These are phyloP conservation scores for Daucus carota DNA, from an alignment of 129 eudicot species.

Conservation along the genomic window DH1_v3.0 NC_030385.2:43310001-43310500, in stretches of 20 bases:
- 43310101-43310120: not conserved
- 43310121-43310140: constrained; percentile 13
- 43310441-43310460: constrained; percentile 69
- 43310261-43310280: not conserved
- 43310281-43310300: no score
- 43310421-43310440: constrained; percentile 78
- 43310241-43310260: not conserved
- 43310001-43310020: not conserved
- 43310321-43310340: not conserved
- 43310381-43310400: not conserved
- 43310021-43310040: not conserved
- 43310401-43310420: constrained; percentile 83
- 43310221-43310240: not conserved
- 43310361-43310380: not conserved
- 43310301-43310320: not conserved
- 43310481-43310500: constrained; percentile 80
- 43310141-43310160: constrained; percentile 3
- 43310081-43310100: constrained; percentile 2
- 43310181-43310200: not conserved
- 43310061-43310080: constrained; percentile 6
- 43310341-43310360: not conserved
- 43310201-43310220: not conserved
- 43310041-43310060: constrained; percentile 9
- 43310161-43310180: not conserved
- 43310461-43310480: constrained; percentile 91